A percentile compares a stretch with the other conserved stretches of the same genome.
These are phyloP conservation scores for Colletotrichum echinochloae DNA, from an alignment of 2,329 filamentous ascomycete genomes.

Conservation along the genomic window DNA sequence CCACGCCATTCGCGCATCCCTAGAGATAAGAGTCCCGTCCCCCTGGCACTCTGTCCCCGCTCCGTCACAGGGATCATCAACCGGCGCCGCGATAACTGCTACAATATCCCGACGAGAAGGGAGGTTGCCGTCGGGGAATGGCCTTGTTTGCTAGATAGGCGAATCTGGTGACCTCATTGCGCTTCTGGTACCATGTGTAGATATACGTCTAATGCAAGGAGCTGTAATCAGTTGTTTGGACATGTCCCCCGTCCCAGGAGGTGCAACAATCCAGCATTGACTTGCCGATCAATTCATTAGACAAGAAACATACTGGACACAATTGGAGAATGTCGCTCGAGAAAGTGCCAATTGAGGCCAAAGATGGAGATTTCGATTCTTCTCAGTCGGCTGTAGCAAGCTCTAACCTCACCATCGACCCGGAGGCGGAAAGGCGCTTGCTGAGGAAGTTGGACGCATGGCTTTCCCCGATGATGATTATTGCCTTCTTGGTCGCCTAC, in stretches of 20 bases:
- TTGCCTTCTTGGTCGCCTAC: constrained; percentile 49
- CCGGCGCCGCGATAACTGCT: constrained; percentile 23
- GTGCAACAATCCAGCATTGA: not conserved
- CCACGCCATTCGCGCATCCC: constrained; percentile 1
- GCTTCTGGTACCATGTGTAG: constrained; percentile 8
- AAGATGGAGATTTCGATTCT: constrained; percentile 27
- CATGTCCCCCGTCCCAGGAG: not conserved
- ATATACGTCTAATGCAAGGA: constrained; percentile 24
- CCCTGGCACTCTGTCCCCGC: constrained; percentile 24
- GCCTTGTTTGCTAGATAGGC: constrained; percentile 23
- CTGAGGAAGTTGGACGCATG: constrained; percentile 45
- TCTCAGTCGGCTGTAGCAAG: constrained; percentile 11
- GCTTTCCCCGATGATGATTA: constrained; percentile 39
- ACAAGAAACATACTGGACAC: too few species aligned
- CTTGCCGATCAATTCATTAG: not conserved
- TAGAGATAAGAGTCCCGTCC: constrained; percentile 24
- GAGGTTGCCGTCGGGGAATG: constrained; percentile 27
- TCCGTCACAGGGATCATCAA: constrained; percentile 27
- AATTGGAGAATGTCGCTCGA: constrained; percentile 14
- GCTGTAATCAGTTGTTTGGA: not conserved
- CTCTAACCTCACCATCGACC: constrained; percentile 22
- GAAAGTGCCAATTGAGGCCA: constrained; percentile 27
- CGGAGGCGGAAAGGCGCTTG: constrained; percentile 37
- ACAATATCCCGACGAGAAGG: constrained; percentile 21
- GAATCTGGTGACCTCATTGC: constrained; percentile 34